Conservation (phyloP, 371 early-diverging fungal genomes). For the Mucor circinelloides region DNA sequence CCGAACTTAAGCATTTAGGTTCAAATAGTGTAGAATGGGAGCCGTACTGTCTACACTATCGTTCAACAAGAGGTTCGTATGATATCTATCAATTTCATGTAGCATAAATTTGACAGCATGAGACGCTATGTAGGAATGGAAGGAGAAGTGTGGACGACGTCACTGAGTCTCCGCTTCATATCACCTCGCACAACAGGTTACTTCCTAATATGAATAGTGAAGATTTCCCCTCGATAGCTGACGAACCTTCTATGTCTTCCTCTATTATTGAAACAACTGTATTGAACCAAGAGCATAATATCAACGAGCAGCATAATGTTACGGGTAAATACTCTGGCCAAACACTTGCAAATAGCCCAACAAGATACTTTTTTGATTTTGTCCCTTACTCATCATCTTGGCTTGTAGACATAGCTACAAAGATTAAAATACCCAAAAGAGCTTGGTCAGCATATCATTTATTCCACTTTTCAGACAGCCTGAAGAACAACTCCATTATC, state of each 20-base stretch:
- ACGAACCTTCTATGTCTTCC: conserved; percentile 27
- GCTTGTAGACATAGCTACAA: conserved; percentile 7
- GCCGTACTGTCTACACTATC: not conserved
- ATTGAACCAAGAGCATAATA: conserved; percentile 4
- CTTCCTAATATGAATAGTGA: conserved; percentile 12
- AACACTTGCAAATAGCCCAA: not conserved
- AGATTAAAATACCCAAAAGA: conserved; percentile 22
- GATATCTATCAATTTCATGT: not conserved
- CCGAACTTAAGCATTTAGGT: not conserved
- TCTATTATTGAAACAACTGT: conserved; percentile 22
- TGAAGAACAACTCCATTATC: not conserved
- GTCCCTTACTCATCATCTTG: not conserved
- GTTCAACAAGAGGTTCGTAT: not conserved
- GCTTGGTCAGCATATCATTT: conserved; percentile 21
- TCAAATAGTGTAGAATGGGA: not conserved
- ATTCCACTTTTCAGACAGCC: conserved; percentile 5
- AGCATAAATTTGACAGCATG: conserved; percentile 1
- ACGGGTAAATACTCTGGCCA: conserved; percentile 3
- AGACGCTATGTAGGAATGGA: not conserved
- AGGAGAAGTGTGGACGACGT: conserved; percentile 11
- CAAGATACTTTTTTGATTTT: not conserved
- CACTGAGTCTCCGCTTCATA: conserved; percentile 9
- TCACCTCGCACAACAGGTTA: not conserved
- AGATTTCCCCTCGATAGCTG: conserved; percentile 14
- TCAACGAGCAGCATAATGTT: not conserved